These are phyloP conservation scores for Penicillium verhagenii DNA, from an alignment of 495 filamentous ascomycete species.

Conservation along the genomic window DNA sequence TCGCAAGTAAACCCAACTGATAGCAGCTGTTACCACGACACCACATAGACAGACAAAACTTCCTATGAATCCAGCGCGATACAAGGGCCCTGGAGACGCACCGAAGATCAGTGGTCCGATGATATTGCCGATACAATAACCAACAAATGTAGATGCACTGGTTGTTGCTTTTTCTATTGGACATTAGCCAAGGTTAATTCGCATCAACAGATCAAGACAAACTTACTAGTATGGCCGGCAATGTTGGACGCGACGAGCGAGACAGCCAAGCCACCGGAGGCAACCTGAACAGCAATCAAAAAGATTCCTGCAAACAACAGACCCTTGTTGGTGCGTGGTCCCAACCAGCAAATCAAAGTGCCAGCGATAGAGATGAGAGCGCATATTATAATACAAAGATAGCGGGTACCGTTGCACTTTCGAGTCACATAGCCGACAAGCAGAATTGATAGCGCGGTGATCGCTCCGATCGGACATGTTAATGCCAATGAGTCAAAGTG, in stretches of 20 bases:
- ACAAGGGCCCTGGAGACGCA: neutral
- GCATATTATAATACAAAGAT: constrained; percentile 2
- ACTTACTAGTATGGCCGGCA: constrained; percentile 6
- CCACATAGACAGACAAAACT: constrained; percentile 8
- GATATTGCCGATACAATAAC: constrained; percentile 5
- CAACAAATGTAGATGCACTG: constrained; percentile 4
- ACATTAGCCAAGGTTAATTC: neutral
- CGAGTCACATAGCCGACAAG: constrained; percentile 4
- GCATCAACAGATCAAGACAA: neutral
- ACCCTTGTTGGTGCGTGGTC: constrained; percentile 2
- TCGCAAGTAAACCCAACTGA: constrained; percentile 1
- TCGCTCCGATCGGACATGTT: constrained; percentile 1
- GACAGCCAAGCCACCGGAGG: constrained; percentile 1
- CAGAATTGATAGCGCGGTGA: constrained; percentile 1
- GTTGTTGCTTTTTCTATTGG: constrained; percentile 3
- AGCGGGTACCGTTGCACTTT: neutral
- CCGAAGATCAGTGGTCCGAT: constrained; percentile 6
- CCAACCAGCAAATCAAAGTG: constrained; percentile 3
- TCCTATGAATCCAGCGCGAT: constrained; percentile 4
- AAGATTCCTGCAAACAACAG: constrained; percentile 4
- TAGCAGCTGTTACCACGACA: neutral
- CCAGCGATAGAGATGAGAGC: constrained; percentile 2
- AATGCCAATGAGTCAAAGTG: constrained; percentile 5
- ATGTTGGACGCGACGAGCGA: constrained; percentile 4
- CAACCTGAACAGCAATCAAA: constrained; percentile 4